Conservation (phyloP, 257 asterid species). For the Ligustrum vulgare region DNA sequence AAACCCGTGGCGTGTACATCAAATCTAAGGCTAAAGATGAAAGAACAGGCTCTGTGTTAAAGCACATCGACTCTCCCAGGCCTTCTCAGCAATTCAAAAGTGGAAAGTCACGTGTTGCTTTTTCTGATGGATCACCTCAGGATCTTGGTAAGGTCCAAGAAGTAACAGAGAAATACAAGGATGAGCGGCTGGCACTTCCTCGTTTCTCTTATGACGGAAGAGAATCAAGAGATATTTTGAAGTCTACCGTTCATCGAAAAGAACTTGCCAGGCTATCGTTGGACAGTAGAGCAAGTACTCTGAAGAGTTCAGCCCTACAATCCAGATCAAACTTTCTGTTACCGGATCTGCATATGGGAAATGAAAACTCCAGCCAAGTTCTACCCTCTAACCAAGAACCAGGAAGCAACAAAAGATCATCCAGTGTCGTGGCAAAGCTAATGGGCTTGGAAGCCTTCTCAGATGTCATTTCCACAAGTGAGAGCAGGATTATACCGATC, state of each 20-base stretch:
- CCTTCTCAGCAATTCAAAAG: conserved; percentile 54
- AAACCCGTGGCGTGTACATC: conserved; percentile 60
- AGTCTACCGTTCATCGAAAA: conserved; percentile 51
- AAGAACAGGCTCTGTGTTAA: conserved; percentile 54
- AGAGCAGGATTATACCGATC: conserved; percentile 32
- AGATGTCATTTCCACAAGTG: conserved; percentile 37
- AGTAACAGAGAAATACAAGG: conserved; percentile 39
- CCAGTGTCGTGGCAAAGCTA: conserved; percentile 77
- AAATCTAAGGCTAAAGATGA: conserved; percentile 50
- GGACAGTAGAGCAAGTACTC: conserved; percentile 75
- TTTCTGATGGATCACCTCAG: conserved; percentile 33
- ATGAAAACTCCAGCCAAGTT: conserved; percentile 28
- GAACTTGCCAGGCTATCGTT: conserved; percentile 84
- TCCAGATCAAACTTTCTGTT: conserved; percentile 48
- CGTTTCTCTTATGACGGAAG: conserved; percentile 88
- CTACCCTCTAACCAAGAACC: conserved; percentile 39
- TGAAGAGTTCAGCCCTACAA: conserved; percentile 49
- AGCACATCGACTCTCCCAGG: conserved; percentile 92
- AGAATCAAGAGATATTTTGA: conserved; percentile 55
- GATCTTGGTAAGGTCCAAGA: conserved; percentile 41
- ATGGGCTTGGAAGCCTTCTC: conserved; percentile 89
- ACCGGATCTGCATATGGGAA: conserved; percentile 39
- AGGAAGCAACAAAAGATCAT: conserved; percentile 51
- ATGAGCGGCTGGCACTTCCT: conserved; percentile 43
- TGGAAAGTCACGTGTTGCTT: conserved; percentile 36